These are phyloP conservation scores for Monosporascus sp. DNA, from an alignment of 2,329 filamentous ascomycete species.

Conservation along the genomic window DNA sequence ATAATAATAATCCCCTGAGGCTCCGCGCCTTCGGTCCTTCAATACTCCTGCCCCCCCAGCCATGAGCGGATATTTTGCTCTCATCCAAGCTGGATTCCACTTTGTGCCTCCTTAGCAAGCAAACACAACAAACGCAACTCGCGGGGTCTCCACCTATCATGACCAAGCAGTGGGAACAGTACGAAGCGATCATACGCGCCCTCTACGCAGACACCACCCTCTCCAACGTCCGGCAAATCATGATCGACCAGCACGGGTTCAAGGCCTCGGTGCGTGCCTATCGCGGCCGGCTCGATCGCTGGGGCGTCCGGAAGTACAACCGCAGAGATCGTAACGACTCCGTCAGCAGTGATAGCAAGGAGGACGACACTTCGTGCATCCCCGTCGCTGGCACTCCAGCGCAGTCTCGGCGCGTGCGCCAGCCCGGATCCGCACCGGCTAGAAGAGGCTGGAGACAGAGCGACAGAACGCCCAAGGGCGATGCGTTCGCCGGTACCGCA, in stretches of 20 bases:
- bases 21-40: not conserved
- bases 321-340: constrained; percentile 23
- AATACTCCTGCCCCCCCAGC: not conserved
- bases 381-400: not conserved
- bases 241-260: constrained; percentile 23
- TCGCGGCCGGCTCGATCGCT: constrained; percentile 40
- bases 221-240: constrained; percentile 18
- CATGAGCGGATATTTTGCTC: not conserved
- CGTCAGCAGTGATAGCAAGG: not conserved
- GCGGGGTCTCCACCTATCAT: not conserved
- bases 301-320: constrained; percentile 44
- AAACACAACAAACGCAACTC: not conserved
- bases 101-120: not conserved
- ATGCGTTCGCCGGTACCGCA: not conserved
- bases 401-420: not conserved
- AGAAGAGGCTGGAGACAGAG: not conserved
- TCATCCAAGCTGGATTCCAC: not conserved
- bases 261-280: constrained; percentile 42
- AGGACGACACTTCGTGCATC: not conserved
- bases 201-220: constrained; percentile 21
- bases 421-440: not conserved
- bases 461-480: not conserved
- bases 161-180: not conserved
- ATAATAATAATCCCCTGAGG: not conserved
- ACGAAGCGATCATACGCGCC: constrained; percentile 7